Evolutionary conservation across 2,329 filamentous ascomycete genomes (phyloP), one percentile per base, ranked within the genome.

Genomic region (Venturia pyrina): DNA sequence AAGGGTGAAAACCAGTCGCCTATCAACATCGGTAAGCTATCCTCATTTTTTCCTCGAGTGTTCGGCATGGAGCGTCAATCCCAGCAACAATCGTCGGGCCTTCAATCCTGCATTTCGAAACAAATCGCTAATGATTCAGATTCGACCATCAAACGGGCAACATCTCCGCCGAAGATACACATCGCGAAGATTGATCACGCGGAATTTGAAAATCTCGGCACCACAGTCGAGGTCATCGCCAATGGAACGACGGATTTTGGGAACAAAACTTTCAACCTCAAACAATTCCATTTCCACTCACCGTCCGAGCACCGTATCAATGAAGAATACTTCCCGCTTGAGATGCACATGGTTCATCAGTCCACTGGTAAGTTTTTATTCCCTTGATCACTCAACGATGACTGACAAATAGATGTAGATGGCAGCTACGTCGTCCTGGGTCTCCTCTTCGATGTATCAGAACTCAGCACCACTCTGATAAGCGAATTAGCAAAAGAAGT

Each of bases 221-320:
- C 82, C 34, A 86, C 83, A 0, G 78, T 86, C 64, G 81, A 85
- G 75, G 79, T 84, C 66, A 75, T 64, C 40, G 80, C 81, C 66
- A 80, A 80, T 62, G 82, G 82, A 40, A 80, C 77, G 13, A 78
- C 83, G 3, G 75, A 69, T 0, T 71, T 81, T 32, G 74, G 70
- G 1, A 76, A 75, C 40, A 72, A 72, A 19, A 70, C 75, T 19
- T 85, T 80, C 72, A 70, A 69, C 0, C 75, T 85, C 17, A 74
- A 74, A 60, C 84, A 86, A 69, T 86, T 85, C 75, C 84, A 86
- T 73, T 84, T 86, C 75, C 85, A 87, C 71, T 82, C 82, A 0
- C 83, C 85, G 0, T 82, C 82, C 56, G 85, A 87, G 76, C 85
- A 87, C 70, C 78, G 80, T 60, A 75, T 86, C 66, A 72, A 75